These are phyloP conservation scores for Salvia splendens DNA, from an alignment of 257 asterid species.

Conservation along the genomic window DNA sequence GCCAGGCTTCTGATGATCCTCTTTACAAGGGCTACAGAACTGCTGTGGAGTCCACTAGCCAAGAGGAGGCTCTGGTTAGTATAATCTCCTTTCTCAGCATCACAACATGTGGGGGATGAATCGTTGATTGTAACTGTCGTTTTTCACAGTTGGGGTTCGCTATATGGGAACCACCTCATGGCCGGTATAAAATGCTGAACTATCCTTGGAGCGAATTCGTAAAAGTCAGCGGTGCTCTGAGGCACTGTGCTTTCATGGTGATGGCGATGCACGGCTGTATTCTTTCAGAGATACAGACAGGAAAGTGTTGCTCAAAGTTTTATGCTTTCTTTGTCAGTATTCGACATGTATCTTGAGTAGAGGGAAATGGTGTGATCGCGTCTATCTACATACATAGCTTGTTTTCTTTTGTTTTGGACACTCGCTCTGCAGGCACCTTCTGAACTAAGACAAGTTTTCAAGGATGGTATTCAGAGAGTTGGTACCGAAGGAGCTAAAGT, in stretches of 20 bases:
- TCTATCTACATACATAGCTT: neutral
- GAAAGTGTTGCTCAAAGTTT: neutral
- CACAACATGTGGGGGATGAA: neutral
- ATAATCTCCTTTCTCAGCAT: conserved; percentile 18
- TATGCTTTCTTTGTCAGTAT: neutral
- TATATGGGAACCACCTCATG: conserved; percentile 98
- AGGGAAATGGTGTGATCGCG: neutral
- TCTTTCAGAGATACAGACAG: conserved; percentile 96
- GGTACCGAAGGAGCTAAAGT: conserved; percentile 87
- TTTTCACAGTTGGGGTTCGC: conserved; percentile 71
- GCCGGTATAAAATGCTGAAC: conserved; percentile 84
- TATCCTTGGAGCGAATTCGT: conserved; percentile 92
- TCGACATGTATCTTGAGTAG: too few relatives aligned
- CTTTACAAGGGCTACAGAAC: conserved; percentile 88
- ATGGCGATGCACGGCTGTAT: conserved; percentile 98
- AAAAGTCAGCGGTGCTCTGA: conserved; percentile 89
- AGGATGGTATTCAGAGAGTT: conserved; percentile 67
- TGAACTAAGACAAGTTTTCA: conserved; percentile 75
- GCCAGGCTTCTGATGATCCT: conserved; percentile 93
- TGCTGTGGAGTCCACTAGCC: conserved; percentile 85
- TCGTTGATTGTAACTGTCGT: neutral
- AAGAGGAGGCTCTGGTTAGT: conserved; percentile 81
- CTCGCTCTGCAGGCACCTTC: conserved; percentile 59
- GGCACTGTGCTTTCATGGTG: conserved; percentile 96
- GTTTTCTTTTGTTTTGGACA: too few relatives aligned